Percentiles rank a stretch among this genome's conserved stretches.
Conservation (phyloP, 116 monocot genomes). For the Dioscorea cayenensis region DNA sequence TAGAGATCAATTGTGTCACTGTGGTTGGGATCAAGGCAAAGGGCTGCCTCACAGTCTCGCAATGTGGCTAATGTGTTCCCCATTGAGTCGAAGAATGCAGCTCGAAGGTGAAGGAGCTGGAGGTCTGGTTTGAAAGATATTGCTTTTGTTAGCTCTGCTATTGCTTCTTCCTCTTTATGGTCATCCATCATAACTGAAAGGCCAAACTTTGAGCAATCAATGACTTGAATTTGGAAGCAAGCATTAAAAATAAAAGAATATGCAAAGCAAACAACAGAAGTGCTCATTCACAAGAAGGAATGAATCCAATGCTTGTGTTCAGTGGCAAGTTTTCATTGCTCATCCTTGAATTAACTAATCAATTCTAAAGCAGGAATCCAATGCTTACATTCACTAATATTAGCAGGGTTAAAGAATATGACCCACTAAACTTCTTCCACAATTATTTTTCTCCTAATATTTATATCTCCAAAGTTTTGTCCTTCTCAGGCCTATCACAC, state of each 20-base stretch:
- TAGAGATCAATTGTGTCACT: slow-evolving; percentile 68
- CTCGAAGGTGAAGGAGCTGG: slow-evolving; percentile 82
- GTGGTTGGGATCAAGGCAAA: slow-evolving; percentile 82
- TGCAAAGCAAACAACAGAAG: not conserved
- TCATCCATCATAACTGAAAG: slow-evolving; percentile 72
- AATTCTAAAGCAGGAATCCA: too few species aligned
- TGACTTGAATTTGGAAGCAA: not conserved
- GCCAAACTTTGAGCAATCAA: not conserved
- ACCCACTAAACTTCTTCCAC: too few species aligned
- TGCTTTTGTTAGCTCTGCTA: slow-evolving; percentile 51
- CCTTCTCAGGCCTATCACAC: too few species aligned
- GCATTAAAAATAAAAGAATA: not conserved
- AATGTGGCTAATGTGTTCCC: slow-evolving; percentile 39
- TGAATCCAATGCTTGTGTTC: too few species aligned
- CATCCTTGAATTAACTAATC: too few species aligned
- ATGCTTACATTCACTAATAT: too few species aligned
- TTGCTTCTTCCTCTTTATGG: slow-evolving; percentile 56
- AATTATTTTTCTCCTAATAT: too few species aligned
- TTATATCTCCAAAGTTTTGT: too few species aligned
- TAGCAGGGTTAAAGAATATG: too few species aligned
- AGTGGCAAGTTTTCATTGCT: too few species aligned
- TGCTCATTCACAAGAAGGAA: too few species aligned
- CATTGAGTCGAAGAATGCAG: slow-evolving; percentile 89
- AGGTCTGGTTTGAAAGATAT: slow-evolving; percentile 84
- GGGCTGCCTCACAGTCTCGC: slow-evolving; percentile 82